Evolutionary conservation across 176 grass and related monocot species (phyloP), one percentile per base, ranked within the genome.

Genomic region (Eleusine coracana): DNA sequence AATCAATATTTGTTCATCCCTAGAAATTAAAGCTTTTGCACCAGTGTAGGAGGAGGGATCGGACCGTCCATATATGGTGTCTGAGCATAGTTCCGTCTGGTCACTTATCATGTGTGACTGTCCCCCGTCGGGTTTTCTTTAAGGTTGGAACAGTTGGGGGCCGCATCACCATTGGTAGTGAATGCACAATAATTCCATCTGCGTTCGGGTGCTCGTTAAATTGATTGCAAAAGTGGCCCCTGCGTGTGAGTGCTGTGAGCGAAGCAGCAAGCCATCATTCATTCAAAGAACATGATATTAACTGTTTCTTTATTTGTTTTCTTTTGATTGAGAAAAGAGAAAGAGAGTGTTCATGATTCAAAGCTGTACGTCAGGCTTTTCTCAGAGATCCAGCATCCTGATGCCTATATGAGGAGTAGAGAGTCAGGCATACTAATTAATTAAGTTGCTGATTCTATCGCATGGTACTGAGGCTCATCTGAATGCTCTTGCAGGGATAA

Each of bases 401-500:
- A 25, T 25, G 25, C 25, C 25, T 25, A 25, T 25, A 25, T 34
- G 31, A 34, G 31, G 31, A 34, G 31, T 34, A 34, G 31, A 34
- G 0, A 34, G 31, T 34, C 31, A 34, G 31, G 0, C 31, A 34
- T 34, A 34, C 31, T 34, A 34, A 34, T 46, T 8, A 46, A 8
- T 46, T 8, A 46, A 8, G 55, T 1, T n/a, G 6, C 4, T n/a
- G 55, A 56, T 15, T 58, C 6, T 58, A n/a, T 58, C 20, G 18
- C 55, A 21, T 9, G 55, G 55, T 58, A 58, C 5, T 1, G 9
- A 46, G 2, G 14, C 50, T 52, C 3, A 5, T 52, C 31, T 34
- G 31, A 52, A 46, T 46, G 4, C 16, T 52, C 15, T 63, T 28
- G 20, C 88, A 98, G 95, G 95, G 95, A 98, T 89, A 93, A 98